These are phyloP conservation scores for Mycena crocata DNA, from an alignment of 768 basidiomycete genomes.

Conservation along the genomic window DNA sequence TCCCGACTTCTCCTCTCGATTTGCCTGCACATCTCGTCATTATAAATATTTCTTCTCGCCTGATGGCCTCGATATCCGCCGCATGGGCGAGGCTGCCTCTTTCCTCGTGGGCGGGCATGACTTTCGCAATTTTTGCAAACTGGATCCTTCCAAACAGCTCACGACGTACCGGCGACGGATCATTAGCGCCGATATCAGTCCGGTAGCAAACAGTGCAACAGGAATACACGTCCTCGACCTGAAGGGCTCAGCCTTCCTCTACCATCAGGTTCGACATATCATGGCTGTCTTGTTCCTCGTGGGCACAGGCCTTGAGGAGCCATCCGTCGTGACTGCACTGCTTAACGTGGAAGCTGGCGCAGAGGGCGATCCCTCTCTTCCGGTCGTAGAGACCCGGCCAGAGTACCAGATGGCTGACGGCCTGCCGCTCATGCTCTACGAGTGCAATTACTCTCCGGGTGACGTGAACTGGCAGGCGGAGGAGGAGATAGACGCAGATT, in stretches of 20 bases:
- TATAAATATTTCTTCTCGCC: constrained; percentile 98
- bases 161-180: constrained; percentile 80
- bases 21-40: constrained; percentile 87
- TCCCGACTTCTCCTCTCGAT: constrained; percentile 85
- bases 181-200: constrained; percentile 70
- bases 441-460: constrained; percentile 77
- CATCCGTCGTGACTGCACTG: constrained; percentile 75
- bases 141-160: constrained; percentile 93
- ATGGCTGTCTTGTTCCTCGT: constrained; percentile 92
- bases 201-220: constrained; percentile 47
- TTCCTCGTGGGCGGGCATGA: constrained; percentile 90
- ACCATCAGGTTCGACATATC: constrained; percentile 96
- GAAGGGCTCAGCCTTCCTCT: constrained; percentile 88
- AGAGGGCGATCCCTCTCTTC: constrained; percentile 49
- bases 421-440: constrained; percentile 92
- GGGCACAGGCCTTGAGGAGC: constrained; percentile 82
- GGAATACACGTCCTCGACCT: constrained; percentile 83
- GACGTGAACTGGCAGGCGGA: constrained; percentile 79
- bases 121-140: constrained; percentile 94
- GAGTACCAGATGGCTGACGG: constrained; percentile 95
- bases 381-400: constrained; percentile 79
- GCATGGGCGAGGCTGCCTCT: constrained; percentile 81
- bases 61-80: constrained; percentile 70
- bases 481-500: constrained; percentile 41
- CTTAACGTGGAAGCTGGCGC: constrained; percentile 71